Base-by-base conservation (phyloP, 176 grass and related monocot genomes). In the bread wheat (Triticum aestivum) region DNA sequence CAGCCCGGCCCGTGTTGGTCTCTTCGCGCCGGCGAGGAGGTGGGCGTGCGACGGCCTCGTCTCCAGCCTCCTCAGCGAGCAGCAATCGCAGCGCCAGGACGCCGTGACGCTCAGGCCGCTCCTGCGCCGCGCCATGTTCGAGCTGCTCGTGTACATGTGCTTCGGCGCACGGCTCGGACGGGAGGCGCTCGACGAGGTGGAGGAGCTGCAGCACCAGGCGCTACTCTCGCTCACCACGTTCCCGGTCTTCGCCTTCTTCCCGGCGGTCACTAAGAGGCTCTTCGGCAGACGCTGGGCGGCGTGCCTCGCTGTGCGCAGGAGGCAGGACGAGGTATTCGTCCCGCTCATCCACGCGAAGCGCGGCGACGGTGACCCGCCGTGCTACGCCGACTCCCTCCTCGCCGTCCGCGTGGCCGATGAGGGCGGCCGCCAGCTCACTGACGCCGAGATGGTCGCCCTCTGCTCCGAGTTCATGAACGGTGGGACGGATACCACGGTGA, bases 301-400 rank as follows among this genome's bases (percentile, higher is more conserved):
- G 2, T 5, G 79, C 32, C 59, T 91, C 1, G 74, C 69, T 1
- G 33, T 76, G 17, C 73, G 76, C 3, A 71, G 78, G 34, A 87
- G 77, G 56, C 84, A 83, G 89, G 76, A 85, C 17, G 84, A 85
- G 45, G 3, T 93, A 6, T 91, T 87, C 79, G 4, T 69, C 20
- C 91, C 81, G 27, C 71, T 92, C 42, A 85, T 85, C 42, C 20
- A 68, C 33, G 83, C 83, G 13, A 67, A 21, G 17, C 72, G 6
- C 6, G 69, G 8, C 7, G 21, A 26, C 21, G 21, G 4, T 3
- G 12, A 65, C 63, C 62, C 66, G 6, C 49, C 76, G 10, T 86
- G 85, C 79, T 94, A 94, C 59, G 77, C 84, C 0, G 82, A 92
- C 67, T 86, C 87, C 5, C 67, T 94, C 11, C 73, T 92, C 4